These are phyloP conservation scores for Debaryomycetaceae sp. DNA, from an alignment of 1,139 yeast genomes.

Conservation along the genomic window DNA sequence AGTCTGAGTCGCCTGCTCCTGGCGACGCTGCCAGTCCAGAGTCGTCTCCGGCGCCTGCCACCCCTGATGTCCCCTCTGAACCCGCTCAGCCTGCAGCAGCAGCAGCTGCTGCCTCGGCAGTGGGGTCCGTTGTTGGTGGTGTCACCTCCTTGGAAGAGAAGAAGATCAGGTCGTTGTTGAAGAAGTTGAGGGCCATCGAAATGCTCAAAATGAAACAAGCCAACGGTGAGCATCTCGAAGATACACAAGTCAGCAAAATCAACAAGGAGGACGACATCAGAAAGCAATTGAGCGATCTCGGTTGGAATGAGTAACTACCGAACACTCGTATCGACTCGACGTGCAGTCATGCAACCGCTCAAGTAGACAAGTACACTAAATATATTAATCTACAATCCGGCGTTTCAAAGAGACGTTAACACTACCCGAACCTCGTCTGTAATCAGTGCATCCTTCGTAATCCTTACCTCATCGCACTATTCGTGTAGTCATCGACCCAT, in stretches of 20 bases:
- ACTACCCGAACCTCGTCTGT: no score
- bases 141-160: conserved; percentile 78
- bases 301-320: conserved; percentile 52
- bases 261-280: conserved; percentile 79
- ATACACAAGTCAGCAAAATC: conserved; percentile 87
- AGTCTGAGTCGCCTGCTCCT: conserved; percentile 16
- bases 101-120: conserved; percentile 8
- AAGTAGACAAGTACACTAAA: neutral
- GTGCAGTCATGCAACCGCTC: neutral
- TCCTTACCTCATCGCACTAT: no score
- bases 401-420: no score
- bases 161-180: conserved; percentile 83
- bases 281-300: conserved; percentile 66
- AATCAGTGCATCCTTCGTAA: no score
- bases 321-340: neutral
- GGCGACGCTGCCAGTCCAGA: conserved; percentile 4
- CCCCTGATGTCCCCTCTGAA: conserved; percentile 16
- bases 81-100: conserved; percentile 10
- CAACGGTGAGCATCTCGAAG: conserved; percentile 81
- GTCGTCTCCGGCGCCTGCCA: conserved; percentile 13
- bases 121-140: conserved; percentile 53
- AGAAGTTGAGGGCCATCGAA: conserved; percentile 92
- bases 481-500: no score
- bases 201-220: conserved; percentile 83
- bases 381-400: neutral